These are phyloP conservation scores for Leccinum variicolor DNA, from an alignment of 768 basidiomycete genomes.

Conservation along the genomic window DNA sequence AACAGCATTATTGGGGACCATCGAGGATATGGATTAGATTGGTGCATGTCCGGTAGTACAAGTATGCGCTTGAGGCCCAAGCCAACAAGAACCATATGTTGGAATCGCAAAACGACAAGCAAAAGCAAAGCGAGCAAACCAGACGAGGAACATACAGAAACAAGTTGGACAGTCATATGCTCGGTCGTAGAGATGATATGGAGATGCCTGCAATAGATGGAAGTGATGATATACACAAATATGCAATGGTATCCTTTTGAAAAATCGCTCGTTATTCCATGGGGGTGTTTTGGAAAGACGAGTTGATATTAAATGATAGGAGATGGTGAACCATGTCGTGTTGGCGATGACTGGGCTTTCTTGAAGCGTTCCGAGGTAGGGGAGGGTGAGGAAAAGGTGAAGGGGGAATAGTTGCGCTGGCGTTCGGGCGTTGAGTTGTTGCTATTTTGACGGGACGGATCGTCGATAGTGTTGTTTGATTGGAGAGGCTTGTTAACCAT, in stretches of 20 bases:
- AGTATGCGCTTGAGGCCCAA: constrained; percentile 24
- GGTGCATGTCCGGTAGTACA: constrained; percentile 33
- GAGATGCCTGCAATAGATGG: constrained; percentile 32
- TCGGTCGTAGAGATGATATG: constrained; percentile 23
- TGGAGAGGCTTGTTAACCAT: constrained; percentile 23
- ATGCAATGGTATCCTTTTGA: constrained; percentile 29
- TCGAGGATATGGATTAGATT: constrained; percentile 27
- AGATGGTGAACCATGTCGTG: constrained; percentile 20
- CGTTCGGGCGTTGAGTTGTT: constrained; percentile 74
- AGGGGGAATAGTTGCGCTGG: constrained; percentile 66
- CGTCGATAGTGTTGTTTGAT: constrained; percentile 32
- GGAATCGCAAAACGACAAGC: constrained; percentile 28
- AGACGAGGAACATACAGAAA: constrained; percentile 22
- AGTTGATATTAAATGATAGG: constrained; percentile 2
- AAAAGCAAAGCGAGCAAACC: constrained; percentile 26
- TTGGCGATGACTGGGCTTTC: constrained; percentile 36
- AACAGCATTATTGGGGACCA: constrained; percentile 3
- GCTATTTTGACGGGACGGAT: constrained; percentile 64
- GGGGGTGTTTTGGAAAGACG: background rate
- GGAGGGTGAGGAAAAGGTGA: constrained; percentile 77
- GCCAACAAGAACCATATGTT: constrained; percentile 24
- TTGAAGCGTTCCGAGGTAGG: constrained; percentile 54
- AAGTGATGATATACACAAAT: constrained; percentile 33
- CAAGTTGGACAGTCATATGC: constrained; percentile 24
- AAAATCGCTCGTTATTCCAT: constrained; percentile 8